Conservation (phyloP, 345 rosid genomes). For the Diplotaxis tenuifolia region DNA sequence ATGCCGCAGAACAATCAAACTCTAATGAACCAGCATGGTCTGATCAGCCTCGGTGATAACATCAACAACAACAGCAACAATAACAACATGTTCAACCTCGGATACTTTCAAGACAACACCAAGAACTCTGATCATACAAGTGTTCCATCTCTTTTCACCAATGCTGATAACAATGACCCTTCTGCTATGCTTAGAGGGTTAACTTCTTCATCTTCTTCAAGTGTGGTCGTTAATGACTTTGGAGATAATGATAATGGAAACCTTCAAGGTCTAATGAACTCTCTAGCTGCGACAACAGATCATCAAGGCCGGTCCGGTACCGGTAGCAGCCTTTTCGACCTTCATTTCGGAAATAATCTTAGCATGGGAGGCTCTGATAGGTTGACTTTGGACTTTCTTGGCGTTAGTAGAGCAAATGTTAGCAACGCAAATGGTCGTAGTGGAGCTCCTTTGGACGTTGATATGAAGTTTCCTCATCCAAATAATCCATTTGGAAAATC, state of each 20-base stretch:
- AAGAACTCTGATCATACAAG: constrained; percentile 36
- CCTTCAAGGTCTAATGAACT: constrained; percentile 63
- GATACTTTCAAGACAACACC: constrained; percentile 49
- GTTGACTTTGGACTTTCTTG: constrained; percentile 71
- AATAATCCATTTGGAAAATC: constrained; percentile 33
- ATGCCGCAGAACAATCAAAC: constrained; percentile 24
- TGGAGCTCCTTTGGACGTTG: constrained; percentile 24
- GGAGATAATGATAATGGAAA: constrained; percentile 47
- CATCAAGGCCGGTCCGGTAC: constrained; percentile 30
- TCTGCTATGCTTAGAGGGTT: constrained; percentile 58
- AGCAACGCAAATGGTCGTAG: constrained; percentile 37
- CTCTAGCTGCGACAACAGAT: constrained; percentile 40
- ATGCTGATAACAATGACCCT: constrained; percentile 48
- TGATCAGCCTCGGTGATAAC: constrained; percentile 25
- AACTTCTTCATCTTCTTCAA: constrained; percentile 44
- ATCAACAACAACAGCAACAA: constrained; percentile 27
- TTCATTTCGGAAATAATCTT: constrained; percentile 24
- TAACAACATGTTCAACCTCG: constrained; percentile 44
- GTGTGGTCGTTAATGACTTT: constrained; percentile 29
- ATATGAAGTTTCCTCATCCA: constrained; percentile 28
- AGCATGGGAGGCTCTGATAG: constrained; percentile 45
- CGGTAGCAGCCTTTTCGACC: constrained; percentile 36
- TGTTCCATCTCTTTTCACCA: constrained; percentile 67
- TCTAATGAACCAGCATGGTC: constrained; percentile 35
- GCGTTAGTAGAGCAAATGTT: constrained; percentile 58